phyloP scores from a whole-genome alignment of 331 rosid species.

The Ulmus americana region DNA sequence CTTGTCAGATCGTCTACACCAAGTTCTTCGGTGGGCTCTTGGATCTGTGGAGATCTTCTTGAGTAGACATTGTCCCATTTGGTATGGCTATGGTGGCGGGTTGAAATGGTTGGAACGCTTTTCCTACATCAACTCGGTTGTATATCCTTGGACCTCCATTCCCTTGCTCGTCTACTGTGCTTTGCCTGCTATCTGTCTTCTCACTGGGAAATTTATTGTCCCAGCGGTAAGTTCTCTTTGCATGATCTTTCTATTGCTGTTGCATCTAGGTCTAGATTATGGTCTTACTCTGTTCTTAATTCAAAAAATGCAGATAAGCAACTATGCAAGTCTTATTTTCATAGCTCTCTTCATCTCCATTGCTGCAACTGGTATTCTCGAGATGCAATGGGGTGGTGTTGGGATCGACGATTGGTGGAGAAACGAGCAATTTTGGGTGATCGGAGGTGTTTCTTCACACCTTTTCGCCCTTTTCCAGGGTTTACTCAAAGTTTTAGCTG shows the following conservation, averaged over 20 bases:
- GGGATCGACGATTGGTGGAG: slow-evolving; percentile 97
- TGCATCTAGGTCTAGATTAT: neutral
- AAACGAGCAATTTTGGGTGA: slow-evolving; percentile 96
- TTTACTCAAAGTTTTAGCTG: slow-evolving; percentile 85
- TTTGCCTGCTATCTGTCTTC: slow-evolving; percentile 91
- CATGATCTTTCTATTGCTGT: slow-evolving; percentile 5
- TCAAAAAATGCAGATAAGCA: slow-evolving; percentile 73
- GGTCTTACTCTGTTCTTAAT: neutral
- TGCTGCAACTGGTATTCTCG: slow-evolving; percentile 84
- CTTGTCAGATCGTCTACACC: slow-evolving; percentile 89
- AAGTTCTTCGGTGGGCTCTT: slow-evolving; percentile 96
- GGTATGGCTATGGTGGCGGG: slow-evolving; percentile 97
- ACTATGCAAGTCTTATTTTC: slow-evolving; percentile 85
- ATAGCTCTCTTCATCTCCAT: slow-evolving; percentile 88
- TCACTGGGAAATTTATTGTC: slow-evolving; percentile 84
- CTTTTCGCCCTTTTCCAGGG: slow-evolving; percentile 89
- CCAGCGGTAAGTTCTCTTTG: slow-evolving; percentile 63
- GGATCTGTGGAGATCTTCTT: slow-evolving; percentile 94
- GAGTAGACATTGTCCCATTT: slow-evolving; percentile 89
- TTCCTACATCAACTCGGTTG: slow-evolving; percentile 84
- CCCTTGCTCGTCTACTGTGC: slow-evolving; percentile 88
- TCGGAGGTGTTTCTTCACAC: slow-evolving; percentile 91
- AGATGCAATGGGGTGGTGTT: slow-evolving; percentile 98
- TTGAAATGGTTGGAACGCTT: slow-evolving; percentile 79
- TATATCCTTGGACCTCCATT: slow-evolving; percentile 92